phyloP scores from a whole-genome alignment of 352 stramenopile genomes.

The Phytophthora tubulina region DNA sequence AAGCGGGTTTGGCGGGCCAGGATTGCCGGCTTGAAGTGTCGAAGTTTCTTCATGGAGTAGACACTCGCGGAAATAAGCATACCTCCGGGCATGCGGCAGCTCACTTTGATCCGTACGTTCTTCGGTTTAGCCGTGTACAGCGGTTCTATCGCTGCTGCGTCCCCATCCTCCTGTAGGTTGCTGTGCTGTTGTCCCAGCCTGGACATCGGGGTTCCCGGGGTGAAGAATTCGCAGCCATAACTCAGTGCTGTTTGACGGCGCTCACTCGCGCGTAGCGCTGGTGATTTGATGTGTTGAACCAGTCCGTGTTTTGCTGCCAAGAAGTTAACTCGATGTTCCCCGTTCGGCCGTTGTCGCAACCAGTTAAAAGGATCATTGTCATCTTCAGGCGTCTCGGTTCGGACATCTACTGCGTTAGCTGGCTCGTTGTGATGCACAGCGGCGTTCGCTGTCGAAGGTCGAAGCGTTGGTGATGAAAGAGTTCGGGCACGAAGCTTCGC shows the following conservation, averaged over 20 bases:
- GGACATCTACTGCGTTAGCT: not conserved
- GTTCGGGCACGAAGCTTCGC: slow-evolving; percentile 22
- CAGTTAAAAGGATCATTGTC: slow-evolving; percentile 67
- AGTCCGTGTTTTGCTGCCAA: slow-evolving; percentile 61
- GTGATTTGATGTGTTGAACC: slow-evolving; percentile 41
- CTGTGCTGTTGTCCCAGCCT: slow-evolving; percentile 19
- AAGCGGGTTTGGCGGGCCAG: slow-evolving; percentile 54
- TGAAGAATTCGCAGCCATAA: slow-evolving; percentile 7
- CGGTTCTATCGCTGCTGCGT: not conserved
- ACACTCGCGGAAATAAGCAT: slow-evolving; percentile 54
- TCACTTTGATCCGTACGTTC: slow-evolving; percentile 50
- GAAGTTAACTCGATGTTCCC: slow-evolving; percentile 62
- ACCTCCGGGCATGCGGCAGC: slow-evolving; percentile 64
- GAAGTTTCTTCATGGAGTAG: slow-evolving; percentile 56
- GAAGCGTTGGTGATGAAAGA: slow-evolving; percentile 29
- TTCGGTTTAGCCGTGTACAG: slow-evolving; percentile 23
- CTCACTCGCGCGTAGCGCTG: slow-evolving; percentile 21
- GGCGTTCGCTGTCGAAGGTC: slow-evolving; percentile 9
- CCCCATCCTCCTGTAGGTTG: slow-evolving; percentile 22
- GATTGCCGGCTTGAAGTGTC: slow-evolving; percentile 64
- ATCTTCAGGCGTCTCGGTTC: slow-evolving; percentile 6
- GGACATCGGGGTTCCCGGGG: slow-evolving; percentile 10
- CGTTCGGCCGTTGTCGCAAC: slow-evolving; percentile 56
- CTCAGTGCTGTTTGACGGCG: slow-evolving; percentile 3
- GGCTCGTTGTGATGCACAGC: slow-evolving; percentile 4